These are phyloP conservation scores for Solanum tarapatanum DNA, from an alignment of 257 asterid species.

Conservation along the genomic window DNA sequence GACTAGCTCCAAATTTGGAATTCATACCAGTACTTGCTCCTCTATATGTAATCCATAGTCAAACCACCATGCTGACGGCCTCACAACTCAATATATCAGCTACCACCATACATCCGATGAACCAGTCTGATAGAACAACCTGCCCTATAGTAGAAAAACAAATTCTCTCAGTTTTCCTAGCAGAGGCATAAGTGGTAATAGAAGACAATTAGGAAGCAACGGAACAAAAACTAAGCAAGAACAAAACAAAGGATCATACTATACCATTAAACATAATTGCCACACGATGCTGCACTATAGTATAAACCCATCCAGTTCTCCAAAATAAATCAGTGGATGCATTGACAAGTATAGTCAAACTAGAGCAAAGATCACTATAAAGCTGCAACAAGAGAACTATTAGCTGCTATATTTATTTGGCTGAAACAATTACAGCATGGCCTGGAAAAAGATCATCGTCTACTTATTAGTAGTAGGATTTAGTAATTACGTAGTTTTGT, in stretches of 20 bases:
- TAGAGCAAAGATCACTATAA: constrained; percentile 46
- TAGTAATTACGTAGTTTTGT: not conserved
- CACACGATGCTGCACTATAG: constrained; percentile 54
- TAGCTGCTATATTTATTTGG: not conserved
- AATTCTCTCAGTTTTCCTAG: constrained; percentile 6
- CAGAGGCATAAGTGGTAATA: not conserved
- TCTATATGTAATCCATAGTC: not conserved
- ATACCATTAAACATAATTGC: constrained; percentile 73
- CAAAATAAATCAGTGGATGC: constrained; percentile 65
- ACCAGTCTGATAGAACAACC: constrained; percentile 26
- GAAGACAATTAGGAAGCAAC: not conserved
- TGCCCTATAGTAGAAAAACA: constrained; percentile 36
- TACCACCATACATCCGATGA: not conserved
- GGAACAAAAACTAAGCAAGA: not conserved
- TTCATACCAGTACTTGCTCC: not conserved
- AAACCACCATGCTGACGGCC: not conserved
- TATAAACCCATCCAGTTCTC: constrained; percentile 81
- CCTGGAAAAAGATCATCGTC: not conserved
- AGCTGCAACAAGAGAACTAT: constrained; percentile 40
- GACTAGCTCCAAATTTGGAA: not conserved
- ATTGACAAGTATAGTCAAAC: constrained; percentile 69
- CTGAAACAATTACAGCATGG: not conserved
- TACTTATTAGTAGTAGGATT: not conserved
- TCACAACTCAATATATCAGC: not conserved
- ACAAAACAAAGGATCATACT: constrained; percentile 1